Base-by-base conservation (phyloP, 306 rosid genomes). In the Corylus avellana region DNA sequence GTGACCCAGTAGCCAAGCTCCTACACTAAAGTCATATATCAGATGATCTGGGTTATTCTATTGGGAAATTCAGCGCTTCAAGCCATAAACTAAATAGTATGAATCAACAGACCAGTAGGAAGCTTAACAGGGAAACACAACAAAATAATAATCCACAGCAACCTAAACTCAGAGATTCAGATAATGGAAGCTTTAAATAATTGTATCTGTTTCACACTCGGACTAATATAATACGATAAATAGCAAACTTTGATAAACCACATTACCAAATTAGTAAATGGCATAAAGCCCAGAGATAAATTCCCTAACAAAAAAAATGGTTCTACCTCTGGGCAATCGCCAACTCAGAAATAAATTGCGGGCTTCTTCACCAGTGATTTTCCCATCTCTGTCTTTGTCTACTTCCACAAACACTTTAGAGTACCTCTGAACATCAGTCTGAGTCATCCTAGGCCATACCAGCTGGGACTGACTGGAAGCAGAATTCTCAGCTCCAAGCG, bases 381-480 rank as follows among this genome's bases (percentile, higher is more conserved):
- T 96, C 73, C 98, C 99, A 84, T 96, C 99, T 87, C 92, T 89
- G 82, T 96, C 99, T 1, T 90, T 89, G 86, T 96, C 99, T 72
- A 96, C 99, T 82, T 89, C 94, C 84, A 90, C 78, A 83, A 96
- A 96, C 44, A 96, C 97, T 87, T 91, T 92, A 35, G 87, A 81
- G 79, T 96, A 96, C 88, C 90, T 96, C 87, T 96, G 97, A 85
- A 90, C 89, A 87, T 92, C 94, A 79, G 82, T 86, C 79, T 78
- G 91, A 63, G 90, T 81, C 92, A 96, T 93, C 88, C 90, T 89
- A 72, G 99, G 99, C 98, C 99, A 96, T 12, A 89, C 83, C 79
- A 78, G 58, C 66, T 86, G 97, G 74, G 94, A 78, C 83, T 82
- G 97, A 84, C 80, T 51, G 22, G 98, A 82, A 79, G 86, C 91